phyloP scores from a whole-genome alignment of 2,329 filamentous ascomycete species.

The Trichoderma citrinoviride region DNA sequence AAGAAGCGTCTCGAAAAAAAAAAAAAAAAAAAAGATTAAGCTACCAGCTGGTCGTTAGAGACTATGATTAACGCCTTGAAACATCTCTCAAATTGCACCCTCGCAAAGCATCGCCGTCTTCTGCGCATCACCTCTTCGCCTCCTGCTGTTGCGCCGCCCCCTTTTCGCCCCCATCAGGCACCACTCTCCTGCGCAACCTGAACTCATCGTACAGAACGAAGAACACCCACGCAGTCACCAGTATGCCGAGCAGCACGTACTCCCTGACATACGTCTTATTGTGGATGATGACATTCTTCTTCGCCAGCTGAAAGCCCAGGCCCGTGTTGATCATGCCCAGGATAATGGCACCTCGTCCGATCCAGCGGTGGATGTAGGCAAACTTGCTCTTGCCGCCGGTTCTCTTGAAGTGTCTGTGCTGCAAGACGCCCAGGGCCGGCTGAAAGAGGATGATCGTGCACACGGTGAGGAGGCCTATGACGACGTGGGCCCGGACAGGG shows the following conservation, averaged over 20 bases:
- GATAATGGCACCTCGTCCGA: neutral
- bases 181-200: neutral
- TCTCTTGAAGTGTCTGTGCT: constrained; percentile 5
- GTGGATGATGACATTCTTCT: constrained; percentile 11
- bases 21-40: too few species aligned
- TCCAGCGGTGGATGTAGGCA: constrained; percentile 11
- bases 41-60: neutral
- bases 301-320: constrained; percentile 4
- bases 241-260: neutral
- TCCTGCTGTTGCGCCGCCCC: neutral
- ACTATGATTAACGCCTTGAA: too few species aligned
- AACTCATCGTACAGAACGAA: constrained; percentile 1
- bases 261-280: neutral
- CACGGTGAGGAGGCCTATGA: constrained; percentile 4
- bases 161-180: constrained; percentile 8
- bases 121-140: neutral
- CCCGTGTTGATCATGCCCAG: constrained; percentile 6
- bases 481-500: neutral
- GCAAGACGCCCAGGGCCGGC: neutral
- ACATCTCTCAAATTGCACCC: neutral
- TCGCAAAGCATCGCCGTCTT: too few species aligned
- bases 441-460: constrained; percentile 13
- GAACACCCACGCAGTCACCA: neutral
- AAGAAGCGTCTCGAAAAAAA: neutral
- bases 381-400: constrained; percentile 15